A percentile compares a stretch with the other conserved stretches of the same genome.
These are phyloP conservation scores for Mortierella sp. DNA, from an alignment of 371 early-diverging fungal species.

Conservation along the genomic window DNA sequence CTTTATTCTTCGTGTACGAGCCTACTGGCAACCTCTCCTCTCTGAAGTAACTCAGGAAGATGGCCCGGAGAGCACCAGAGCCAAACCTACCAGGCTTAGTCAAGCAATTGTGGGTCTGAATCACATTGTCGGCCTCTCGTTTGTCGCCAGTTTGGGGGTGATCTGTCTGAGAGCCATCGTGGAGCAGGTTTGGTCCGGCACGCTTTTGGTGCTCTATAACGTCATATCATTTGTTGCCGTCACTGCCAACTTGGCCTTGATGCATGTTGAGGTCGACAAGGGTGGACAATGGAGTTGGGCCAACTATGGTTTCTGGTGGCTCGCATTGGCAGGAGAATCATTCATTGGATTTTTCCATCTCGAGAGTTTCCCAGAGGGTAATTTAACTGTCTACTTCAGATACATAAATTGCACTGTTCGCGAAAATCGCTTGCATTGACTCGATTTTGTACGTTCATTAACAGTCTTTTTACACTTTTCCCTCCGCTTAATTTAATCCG, in stretches of 20 bases:
- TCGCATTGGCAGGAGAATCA: slow-evolving; percentile 40
- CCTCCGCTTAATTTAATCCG: not conserved
- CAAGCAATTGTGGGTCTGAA: slow-evolving; percentile 23
- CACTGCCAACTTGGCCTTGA: slow-evolving; percentile 27
- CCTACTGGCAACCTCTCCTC: slow-evolving; percentile 38
- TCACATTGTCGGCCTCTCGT: slow-evolving; percentile 25
- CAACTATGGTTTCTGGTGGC: slow-evolving; percentile 49
- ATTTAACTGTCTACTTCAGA: no score
- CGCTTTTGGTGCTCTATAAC: slow-evolving; percentile 39
- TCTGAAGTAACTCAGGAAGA: slow-evolving; percentile 24
- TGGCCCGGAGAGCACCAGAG: not conserved
- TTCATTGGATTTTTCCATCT: slow-evolving; percentile 39
- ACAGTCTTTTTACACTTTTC: not conserved
- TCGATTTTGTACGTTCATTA: no score
- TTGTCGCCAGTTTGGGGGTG: slow-evolving; percentile 21
- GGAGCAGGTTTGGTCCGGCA: slow-evolving; percentile 46
- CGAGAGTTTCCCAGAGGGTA: slow-evolving; percentile 20
- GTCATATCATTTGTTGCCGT: slow-evolving; percentile 36
- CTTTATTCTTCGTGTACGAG: slow-evolving; percentile 37
- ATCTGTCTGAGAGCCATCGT: slow-evolving; percentile 36
- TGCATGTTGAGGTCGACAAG: slow-evolving; percentile 33
- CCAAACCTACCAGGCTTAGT: slow-evolving; percentile 17
- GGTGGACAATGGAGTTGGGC: slow-evolving; percentile 56
- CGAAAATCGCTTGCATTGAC: no score
- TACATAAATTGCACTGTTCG: no score